Evolutionary conservation across 768 basidiomycete species (phyloP).

Genomic region (Sporobolomyces pararoseus): DNA sequence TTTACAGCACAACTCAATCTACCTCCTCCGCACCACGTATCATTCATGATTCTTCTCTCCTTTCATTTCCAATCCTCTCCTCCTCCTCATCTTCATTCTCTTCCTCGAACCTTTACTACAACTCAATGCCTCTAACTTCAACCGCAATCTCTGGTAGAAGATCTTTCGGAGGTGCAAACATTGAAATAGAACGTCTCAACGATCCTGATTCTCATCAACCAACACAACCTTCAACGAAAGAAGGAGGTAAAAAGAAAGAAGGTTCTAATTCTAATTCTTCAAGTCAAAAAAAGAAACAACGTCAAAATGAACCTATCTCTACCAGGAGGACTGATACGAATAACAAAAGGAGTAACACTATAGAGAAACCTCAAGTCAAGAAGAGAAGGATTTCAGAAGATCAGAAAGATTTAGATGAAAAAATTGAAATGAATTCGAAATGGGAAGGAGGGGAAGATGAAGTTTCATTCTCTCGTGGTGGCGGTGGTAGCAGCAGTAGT

Average conservation of each 20-base stretch:
- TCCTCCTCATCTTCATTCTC: neutral
- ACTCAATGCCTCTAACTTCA: constrained; percentile 37
- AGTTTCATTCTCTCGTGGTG: neutral
- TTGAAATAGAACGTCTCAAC: constrained; percentile 32
- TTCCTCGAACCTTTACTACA: constrained; percentile 9
- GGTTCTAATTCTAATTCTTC: constrained; percentile 15
- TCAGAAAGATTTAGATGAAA: no score
- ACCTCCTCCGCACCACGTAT: neutral
- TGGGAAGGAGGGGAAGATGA: neutral
- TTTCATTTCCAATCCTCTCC: constrained; percentile 35
- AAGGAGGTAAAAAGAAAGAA: constrained; percentile 22
- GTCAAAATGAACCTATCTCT: neutral
- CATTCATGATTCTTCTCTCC: constrained; percentile 33
- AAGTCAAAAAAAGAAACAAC: neutral
- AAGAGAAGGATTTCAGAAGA: neutral
- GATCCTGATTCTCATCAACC: neutral
- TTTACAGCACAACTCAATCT: no score
- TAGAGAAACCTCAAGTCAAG: neutral
- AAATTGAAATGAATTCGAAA: neutral
- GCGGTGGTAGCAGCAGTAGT: neutral
- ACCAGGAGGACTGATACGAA: constrained; percentile 7
- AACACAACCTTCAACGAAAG: no score
- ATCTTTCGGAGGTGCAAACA: constrained; percentile 32
- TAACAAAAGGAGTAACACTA: no score
- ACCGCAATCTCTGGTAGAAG: constrained; percentile 29